Percentiles rank a stretch among this genome's conserved stretches.
phyloP scores from a whole-genome alignment of 768 basidiomycete genomes.

The Coprinopsis strossmayeri region DNA sequence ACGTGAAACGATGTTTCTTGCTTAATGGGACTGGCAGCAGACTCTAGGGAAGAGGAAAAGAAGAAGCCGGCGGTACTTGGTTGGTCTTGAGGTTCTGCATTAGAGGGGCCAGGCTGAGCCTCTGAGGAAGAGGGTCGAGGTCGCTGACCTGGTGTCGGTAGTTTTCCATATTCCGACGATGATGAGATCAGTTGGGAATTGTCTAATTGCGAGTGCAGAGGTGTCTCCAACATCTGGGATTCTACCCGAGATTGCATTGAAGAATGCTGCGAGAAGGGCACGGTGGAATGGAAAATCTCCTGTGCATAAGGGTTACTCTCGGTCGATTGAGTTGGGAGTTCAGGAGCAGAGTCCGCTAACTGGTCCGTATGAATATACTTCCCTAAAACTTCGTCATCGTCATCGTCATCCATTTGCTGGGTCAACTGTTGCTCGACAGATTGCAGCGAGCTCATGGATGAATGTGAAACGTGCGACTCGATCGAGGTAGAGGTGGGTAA shows the following conservation, averaged over 20 bases:
- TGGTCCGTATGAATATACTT: background rate
- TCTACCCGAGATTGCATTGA: background rate
- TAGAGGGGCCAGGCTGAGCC: background rate
- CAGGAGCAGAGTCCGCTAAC: background rate
- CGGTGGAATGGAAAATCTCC: constrained; percentile 2
- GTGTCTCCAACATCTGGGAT: background rate
- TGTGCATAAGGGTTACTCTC: constrained; percentile 1
- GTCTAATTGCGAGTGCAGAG: too few relatives aligned
- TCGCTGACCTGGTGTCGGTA: background rate
- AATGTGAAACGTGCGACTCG: constrained; percentile 17
- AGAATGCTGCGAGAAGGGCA: background rate
- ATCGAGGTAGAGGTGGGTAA: constrained; percentile 7
- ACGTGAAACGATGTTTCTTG: too few relatives aligned
- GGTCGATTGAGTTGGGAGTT: background rate
- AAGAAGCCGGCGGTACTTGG: background rate
- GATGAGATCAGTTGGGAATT: background rate
- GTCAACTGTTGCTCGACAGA: constrained; percentile 46
- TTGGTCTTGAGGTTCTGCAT: too few relatives aligned
- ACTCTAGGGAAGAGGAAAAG: background rate
- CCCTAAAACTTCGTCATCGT: constrained; percentile 9
- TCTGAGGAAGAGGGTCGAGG: too few relatives aligned
- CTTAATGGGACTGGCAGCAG: too few relatives aligned
- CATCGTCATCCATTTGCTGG: constrained; percentile 24
- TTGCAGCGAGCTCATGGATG: constrained; percentile 31
- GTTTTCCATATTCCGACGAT: background rate